Conservation (phyloP, 306 rosid species). For the Sphenostylis stenocarpa region DNA sequence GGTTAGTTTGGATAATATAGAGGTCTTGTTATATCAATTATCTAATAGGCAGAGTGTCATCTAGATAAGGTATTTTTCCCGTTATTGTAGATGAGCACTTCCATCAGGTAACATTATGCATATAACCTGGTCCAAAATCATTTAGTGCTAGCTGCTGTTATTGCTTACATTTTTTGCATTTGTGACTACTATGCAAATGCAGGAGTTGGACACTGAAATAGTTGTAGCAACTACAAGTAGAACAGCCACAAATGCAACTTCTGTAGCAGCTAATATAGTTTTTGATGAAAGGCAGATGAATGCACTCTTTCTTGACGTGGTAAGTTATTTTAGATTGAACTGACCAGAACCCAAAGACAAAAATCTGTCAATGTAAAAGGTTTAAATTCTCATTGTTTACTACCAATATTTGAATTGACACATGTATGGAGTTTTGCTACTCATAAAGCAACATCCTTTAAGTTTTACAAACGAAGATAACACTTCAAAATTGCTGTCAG, state of each 20-base stretch:
- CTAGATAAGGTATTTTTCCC: conserved; percentile 1
- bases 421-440: conserved; percentile 14
- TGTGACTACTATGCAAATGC: conserved; percentile 34
- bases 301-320: conserved; percentile 96
- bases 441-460: background rate
- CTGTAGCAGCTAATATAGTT: conserved; percentile 80
- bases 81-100: background rate
- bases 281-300: conserved; percentile 98
- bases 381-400: conserved; percentile 6
- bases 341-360: background rate
- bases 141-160: conserved; percentile 7
- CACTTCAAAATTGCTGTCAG: conserved; percentile 4
- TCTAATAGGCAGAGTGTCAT: background rate
- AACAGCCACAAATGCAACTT: conserved; percentile 53
- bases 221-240: conserved; percentile 76
- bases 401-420: conserved; percentile 3
- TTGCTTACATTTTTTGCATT: conserved; percentile 20
- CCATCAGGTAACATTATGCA: background rate
- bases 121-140: conserved; percentile 15
- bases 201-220: conserved; percentile 95
- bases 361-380: background rate
- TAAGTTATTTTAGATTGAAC: conserved; percentile 37
- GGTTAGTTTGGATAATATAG: background rate
- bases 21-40: background rate
- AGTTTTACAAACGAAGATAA: conserved; percentile 1